Evolutionary conservation across 805 yeast genomes (phyloP).

Genomic region (Ogataea pilisensis): DNA sequence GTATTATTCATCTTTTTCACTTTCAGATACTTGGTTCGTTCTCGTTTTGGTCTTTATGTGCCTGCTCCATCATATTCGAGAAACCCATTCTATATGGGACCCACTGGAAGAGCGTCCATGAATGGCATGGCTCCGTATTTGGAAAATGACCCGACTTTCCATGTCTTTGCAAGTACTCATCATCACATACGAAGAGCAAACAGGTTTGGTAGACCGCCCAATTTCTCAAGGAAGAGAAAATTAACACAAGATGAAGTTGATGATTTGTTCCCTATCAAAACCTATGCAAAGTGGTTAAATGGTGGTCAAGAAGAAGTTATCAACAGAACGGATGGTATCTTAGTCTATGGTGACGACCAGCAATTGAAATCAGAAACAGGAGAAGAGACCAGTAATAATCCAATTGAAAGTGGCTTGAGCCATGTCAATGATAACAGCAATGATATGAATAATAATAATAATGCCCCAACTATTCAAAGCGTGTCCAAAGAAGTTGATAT

Average conservation of each 20-base stretch:
- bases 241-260: constrained; percentile 57
- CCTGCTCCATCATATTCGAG: constrained; percentile 29
- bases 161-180: constrained; percentile 4
- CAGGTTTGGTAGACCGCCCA: constrained; percentile 31
- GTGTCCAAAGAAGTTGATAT: constrained; percentile 11
- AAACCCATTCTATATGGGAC: constrained; percentile 22
- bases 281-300: constrained; percentile 56
- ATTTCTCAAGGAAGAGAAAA: constrained; percentile 41
- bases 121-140: constrained; percentile 23
- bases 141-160: constrained; percentile 16
- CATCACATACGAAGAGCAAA: constrained; percentile 7
- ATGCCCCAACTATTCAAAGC: background rate
- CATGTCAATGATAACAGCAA: background rate
- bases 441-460: background rate
- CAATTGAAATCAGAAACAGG: background rate
- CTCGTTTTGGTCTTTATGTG: constrained; percentile 51
- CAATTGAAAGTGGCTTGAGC: too few species aligned
- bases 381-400: constrained; percentile 31
- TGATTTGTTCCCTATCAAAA: constrained; percentile 51
- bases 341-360: constrained; percentile 32
- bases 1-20: constrained; percentile 55
- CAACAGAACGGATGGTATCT: constrained; percentile 36
- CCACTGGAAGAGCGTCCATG: constrained; percentile 24
- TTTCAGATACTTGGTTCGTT: constrained; percentile 52
- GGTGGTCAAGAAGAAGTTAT: constrained; percentile 56